A percentile compares a stretch with the other conserved stretches of the same genome.
Evolutionary conservation across 1,139 yeast genomes (phyloP).

Genomic region (Geotrichum phurueaensis): DNA sequence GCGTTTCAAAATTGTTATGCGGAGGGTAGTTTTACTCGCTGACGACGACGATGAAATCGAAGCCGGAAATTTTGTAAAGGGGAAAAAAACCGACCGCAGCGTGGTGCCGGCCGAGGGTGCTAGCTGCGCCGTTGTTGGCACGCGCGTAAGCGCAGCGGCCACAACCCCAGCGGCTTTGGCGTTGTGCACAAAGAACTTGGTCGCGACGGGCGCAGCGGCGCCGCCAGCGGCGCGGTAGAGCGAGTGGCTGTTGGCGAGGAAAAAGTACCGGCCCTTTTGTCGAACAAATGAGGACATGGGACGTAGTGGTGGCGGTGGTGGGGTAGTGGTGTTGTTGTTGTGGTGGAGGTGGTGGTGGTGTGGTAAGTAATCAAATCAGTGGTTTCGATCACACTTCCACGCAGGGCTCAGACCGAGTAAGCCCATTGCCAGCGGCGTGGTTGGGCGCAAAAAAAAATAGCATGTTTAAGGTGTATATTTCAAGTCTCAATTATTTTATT

Average conservation of each 20-base stretch:
- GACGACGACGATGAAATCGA: not conserved
- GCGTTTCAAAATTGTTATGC: not conserved
- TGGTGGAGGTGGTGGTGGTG: not conserved
- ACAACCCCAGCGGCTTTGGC: not conserved
- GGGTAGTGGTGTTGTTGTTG: not conserved
- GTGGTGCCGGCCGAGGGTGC: constrained; percentile 5
- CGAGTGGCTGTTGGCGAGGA: constrained; percentile 11
- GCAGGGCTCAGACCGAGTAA: no score
- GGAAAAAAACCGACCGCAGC: constrained; percentile 15
- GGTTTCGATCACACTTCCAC: no score
- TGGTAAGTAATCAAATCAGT: not conserved
- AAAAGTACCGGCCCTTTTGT: constrained; percentile 15
- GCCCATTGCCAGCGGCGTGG: no score
- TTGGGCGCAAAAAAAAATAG: no score
- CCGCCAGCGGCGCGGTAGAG: constrained; percentile 1
- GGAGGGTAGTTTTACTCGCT: not conserved
- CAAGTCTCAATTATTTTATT: no score
- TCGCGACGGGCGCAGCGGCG: not conserved
- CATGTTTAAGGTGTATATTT: no score
- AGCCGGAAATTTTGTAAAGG: constrained; percentile 8
- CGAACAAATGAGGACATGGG: constrained; percentile 10
- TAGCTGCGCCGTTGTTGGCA: not conserved
- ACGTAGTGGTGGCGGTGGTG: not conserved
- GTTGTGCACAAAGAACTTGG: constrained; percentile 6
- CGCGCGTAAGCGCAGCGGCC: not conserved